These are phyloP conservation scores for Fennellomyces sp. DNA, from an alignment of 371 early-diverging fungal genomes.

Conservation along the genomic window DNA sequence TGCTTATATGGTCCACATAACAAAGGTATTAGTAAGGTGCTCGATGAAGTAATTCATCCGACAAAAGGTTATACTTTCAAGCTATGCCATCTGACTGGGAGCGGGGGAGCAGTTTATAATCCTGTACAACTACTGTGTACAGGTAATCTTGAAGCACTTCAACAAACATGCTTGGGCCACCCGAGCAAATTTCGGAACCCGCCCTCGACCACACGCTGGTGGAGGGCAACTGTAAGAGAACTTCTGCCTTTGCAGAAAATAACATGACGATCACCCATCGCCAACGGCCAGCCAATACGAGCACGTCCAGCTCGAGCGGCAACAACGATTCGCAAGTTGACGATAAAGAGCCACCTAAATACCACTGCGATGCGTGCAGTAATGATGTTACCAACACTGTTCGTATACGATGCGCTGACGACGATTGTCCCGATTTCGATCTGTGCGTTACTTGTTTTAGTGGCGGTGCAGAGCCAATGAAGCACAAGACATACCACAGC, in stretches of 20 bases:
- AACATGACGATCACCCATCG: slow-evolving; percentile 55
- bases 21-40: no score
- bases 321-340: slow-evolving; percentile 27
- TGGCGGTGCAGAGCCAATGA: slow-evolving; percentile 80
- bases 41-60: no score
- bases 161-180: no score
- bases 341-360: slow-evolving; percentile 63
- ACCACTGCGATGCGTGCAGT: slow-evolving; percentile 92
- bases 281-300: slow-evolving; percentile 37
- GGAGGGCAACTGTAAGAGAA: neutral
- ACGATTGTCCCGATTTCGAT: slow-evolving; percentile 91
- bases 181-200: no score
- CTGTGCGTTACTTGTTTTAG: slow-evolving; percentile 96
- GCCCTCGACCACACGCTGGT: no score
- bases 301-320: slow-evolving; percentile 21
- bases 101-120: no score
- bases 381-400: slow-evolving; percentile 89
- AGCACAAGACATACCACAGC: slow-evolving; percentile 85
- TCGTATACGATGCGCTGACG: slow-evolving; percentile 85
- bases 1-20: no score
- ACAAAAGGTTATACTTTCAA: no score
- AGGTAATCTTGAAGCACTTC: no score
- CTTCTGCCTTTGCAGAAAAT: neutral
- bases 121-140: no score
- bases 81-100: no score